These are phyloP conservation scores for Coffea eugenioides DNA, from an alignment of 257 asterid genomes.

Conservation along the genomic window DNA sequence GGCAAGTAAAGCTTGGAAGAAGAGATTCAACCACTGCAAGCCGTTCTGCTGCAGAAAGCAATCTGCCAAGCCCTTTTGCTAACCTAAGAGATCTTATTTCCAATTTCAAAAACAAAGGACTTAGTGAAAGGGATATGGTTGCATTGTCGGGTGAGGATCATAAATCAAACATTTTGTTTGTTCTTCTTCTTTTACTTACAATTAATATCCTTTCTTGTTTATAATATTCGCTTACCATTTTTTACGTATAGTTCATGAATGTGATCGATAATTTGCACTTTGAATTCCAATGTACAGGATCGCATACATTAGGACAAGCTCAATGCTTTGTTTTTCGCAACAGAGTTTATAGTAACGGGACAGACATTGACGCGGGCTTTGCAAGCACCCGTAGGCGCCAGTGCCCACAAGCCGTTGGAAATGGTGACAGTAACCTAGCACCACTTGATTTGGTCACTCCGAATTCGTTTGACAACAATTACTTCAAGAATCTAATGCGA, in stretches of 20 bases:
- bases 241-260: no score
- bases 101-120: constrained; percentile 14
- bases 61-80: constrained; percentile 25
- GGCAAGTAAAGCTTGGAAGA: constrained; percentile 37
- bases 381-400: constrained; percentile 28
- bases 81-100: constrained; percentile 8
- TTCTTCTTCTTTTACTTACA: no score
- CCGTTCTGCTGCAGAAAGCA: constrained; percentile 17
- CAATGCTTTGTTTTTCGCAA: constrained; percentile 23
- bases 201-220: neutral
- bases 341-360: constrained; percentile 26
- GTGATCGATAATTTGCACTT: no score
- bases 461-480: neutral
- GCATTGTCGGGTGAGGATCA: constrained; percentile 28
- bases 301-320: constrained; percentile 37
- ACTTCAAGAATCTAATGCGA: constrained; percentile 20
- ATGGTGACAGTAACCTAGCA: constrained; percentile 26
- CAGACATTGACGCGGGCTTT: constrained; percentile 37
- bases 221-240: neutral
- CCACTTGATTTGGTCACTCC: constrained; percentile 13
- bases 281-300: constrained; percentile 20
- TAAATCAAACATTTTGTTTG: neutral
- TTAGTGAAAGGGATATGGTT: constrained; percentile 32
- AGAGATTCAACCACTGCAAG: constrained; percentile 39
- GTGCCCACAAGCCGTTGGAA: constrained; percentile 20